Evolutionary conservation across 2,329 filamentous ascomycete genomes (phyloP), one percentile per base, ranked within the genome.

Genomic region (Colletotrichum chlorophyti): DNA sequence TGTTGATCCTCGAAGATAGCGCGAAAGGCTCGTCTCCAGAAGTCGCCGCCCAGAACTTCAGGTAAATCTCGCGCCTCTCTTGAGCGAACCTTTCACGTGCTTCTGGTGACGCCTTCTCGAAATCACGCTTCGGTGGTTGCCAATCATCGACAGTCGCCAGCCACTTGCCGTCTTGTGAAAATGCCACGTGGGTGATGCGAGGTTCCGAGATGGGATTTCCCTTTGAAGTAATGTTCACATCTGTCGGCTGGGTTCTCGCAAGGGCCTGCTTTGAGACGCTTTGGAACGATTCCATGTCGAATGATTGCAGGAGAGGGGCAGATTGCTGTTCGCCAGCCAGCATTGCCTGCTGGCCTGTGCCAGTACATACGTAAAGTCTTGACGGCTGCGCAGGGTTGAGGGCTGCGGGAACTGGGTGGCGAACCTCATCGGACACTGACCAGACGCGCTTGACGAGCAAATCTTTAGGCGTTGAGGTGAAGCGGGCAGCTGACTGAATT

Each of bases 101-200:
- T 53, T 63, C 64, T 17, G 76, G 74, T 24, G 65, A 60, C 1
- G 74, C 65, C 40, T 69, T 82, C 34, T 84, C 81, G 12, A 91
- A 74, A 68, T 97, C 93, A 59, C 83, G 79, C 11, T 78, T 75
- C 9, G 91, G 86, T 1, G 93, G 93, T 48, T 83, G 82, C 95
- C 95, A 99, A 68, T 93, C 91, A 70, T 99, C 95, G 1, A 96
- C 84, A 2, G 92, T 97, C 5, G 90, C 93, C 55, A 99, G 83
- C 93, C 94, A 98, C 64, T 86, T 83, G 15, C 94, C 94, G 68
- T 98, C 89, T 46, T 83, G 78, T 38, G 91, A 94, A 65, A 95
- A 86, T 38, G 88, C 84, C 47, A 98, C 78, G 53, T 90, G 84
- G 6, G 85, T 89, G 42, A 97, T 84, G 61, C 89, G 85, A 1